Conservation (phyloP, 257 asterid genomes). For the Agastache rugosa region DNA sequence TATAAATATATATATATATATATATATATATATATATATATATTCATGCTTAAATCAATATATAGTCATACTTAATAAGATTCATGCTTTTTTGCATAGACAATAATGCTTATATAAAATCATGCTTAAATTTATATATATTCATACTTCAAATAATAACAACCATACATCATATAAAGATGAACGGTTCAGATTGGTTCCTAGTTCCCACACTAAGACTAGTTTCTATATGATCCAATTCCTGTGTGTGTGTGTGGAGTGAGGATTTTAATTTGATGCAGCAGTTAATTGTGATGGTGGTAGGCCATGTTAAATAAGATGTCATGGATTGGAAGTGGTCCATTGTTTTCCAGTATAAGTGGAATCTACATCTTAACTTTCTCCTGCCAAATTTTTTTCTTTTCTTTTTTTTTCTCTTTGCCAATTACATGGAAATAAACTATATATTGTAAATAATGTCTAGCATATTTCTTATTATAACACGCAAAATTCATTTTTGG, state of each 20-base stretch:
- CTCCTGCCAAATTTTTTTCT: slow-evolving; percentile 8
- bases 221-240: too few species aligned
- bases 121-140: too few species aligned
- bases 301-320: slow-evolving; percentile 35
- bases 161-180: too few species aligned
- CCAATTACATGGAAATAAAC: not conserved
- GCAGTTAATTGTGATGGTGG: slow-evolving; percentile 23
- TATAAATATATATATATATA: too few species aligned
- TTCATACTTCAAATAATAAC: too few species aligned
- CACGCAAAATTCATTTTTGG: not conserved
- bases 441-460: not conserved
- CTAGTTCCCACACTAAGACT: too few species aligned
- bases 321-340: slow-evolving; percentile 44
- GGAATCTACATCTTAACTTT: slow-evolving; percentile 37
- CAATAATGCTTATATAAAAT: too few species aligned
- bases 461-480: not conserved
- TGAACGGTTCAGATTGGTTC: too few species aligned
- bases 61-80: too few species aligned
- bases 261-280: slow-evolving; percentile 10
- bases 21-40: too few species aligned
- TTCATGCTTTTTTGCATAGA: too few species aligned
- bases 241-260: not conserved
- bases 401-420: slow-evolving; percentile 20
- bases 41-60: too few species aligned
- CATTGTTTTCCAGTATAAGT: slow-evolving; percentile 42